Percentiles rank a stretch among this genome's conserved stretches.
These are phyloP conservation scores for Suhomyces atakaporum DNA, from an alignment of 1,139 yeast genomes.

Conservation along the genomic window DNA sequence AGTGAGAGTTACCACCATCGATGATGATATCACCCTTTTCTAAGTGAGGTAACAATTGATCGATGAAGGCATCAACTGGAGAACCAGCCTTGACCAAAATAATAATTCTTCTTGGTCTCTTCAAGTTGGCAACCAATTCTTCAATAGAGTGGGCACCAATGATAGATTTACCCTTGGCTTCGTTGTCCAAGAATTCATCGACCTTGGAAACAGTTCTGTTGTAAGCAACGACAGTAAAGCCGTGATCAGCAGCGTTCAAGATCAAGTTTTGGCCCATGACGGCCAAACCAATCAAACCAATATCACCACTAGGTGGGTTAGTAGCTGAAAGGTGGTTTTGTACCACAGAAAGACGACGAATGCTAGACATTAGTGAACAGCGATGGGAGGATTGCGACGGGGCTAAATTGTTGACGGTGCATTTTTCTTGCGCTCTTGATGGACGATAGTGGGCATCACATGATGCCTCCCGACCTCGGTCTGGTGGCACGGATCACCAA, in stretches of 20 bases:
- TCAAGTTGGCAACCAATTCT: conserved; percentile 85
- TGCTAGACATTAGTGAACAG: conserved; percentile 1
- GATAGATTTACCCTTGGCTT: conserved; percentile 91
- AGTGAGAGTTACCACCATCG: conserved; percentile 99
- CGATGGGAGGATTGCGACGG: neutral
- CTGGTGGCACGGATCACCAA: too few species aligned
- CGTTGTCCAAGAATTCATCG: conserved; percentile 87
- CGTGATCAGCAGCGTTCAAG: conserved; percentile 97
- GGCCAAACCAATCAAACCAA: conserved; percentile 99
- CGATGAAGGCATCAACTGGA: conserved; percentile 91
- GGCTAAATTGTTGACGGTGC: neutral
- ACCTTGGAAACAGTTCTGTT: conserved; percentile 97
- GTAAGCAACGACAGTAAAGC: conserved; percentile 94
- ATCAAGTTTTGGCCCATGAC: conserved; percentile 99
- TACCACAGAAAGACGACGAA: conserved; percentile 13
- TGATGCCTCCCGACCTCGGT: too few species aligned
- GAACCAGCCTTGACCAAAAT: conserved; percentile 94
- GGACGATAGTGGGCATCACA: too few species aligned
- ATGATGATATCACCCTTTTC: conserved; percentile 98
- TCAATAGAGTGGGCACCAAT: conserved; percentile 92
- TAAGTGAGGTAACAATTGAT: conserved; percentile 83
- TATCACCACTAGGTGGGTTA: conserved; percentile 70
- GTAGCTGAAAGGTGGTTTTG: conserved; percentile 27
- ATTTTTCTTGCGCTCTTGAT: neutral
- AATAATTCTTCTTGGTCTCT: conserved; percentile 96